phyloP scores from a whole-genome alignment of 352 stramenopile genomes.

The Globisporangium heterothallicum region DNA sequence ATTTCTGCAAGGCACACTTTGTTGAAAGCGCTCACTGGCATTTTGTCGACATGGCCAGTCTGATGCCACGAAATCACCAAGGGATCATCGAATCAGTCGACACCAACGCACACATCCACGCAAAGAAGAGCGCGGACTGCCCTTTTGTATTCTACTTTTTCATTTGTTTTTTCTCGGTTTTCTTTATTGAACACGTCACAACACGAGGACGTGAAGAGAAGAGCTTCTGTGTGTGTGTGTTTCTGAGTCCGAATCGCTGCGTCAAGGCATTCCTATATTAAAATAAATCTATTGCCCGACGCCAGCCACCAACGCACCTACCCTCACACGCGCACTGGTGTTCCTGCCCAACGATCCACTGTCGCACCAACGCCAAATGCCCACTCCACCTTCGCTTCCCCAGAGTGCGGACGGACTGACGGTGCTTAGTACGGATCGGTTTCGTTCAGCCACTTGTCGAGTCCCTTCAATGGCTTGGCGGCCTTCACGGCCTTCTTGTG shows the following conservation, averaged over 20 bases:
- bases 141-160: too few relatives aligned
- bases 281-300: slow-evolving; percentile 10
- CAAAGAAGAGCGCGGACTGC: too few relatives aligned
- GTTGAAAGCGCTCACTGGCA: too few relatives aligned
- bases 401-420: neutral
- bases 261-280: slow-evolving; percentile 8
- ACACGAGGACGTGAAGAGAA: neutral
- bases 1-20: neutral
- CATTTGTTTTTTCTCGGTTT: too few relatives aligned
- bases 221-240: neutral
- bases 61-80: too few relatives aligned
- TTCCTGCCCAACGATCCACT: neutral
- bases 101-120: too few relatives aligned
- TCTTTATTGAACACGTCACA: neutral
- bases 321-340: neutral
- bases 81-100: too few relatives aligned
- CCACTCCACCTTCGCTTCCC: neutral
- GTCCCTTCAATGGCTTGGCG: slow-evolving; percentile 78
- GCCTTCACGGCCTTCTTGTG: slow-evolving; percentile 83
- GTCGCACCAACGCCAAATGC: neutral
- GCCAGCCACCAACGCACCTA: too few relatives aligned
- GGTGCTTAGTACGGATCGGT: slow-evolving; percentile 59
- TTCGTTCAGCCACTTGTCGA: slow-evolving; percentile 88
- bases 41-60: too few relatives aligned
- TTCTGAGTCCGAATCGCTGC: neutral